Evolutionary conservation across 495 filamentous ascomycete species (phyloP).

Genomic region (Apiosordaria backusii): DNA sequence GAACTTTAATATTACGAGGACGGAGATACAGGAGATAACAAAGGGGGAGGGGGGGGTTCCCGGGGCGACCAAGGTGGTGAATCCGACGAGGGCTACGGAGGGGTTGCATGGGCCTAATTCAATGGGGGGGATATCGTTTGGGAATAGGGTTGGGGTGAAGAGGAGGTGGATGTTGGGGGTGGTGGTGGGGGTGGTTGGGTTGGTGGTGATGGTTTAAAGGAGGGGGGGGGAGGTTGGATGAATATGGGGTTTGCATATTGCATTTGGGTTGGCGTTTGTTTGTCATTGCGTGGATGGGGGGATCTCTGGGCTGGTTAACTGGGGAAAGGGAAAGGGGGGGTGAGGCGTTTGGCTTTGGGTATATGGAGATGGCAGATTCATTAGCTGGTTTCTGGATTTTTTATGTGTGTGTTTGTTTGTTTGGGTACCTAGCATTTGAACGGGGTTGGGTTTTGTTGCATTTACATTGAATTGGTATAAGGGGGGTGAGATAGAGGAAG

Average conservation of each 20-base stretch:
- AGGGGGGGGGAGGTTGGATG: not conserved
- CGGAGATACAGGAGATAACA: constrained; percentile 69
- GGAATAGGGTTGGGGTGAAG: not conserved
- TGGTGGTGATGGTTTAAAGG: not conserved
- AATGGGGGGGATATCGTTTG: not conserved
- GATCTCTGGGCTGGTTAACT: not conserved
- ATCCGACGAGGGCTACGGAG: constrained; percentile 56
- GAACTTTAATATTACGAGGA: constrained; percentile 67
- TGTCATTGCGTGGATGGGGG: not conserved
- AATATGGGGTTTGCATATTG: not conserved
- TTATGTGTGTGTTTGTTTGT: constrained; percentile 1
- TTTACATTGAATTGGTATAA: not conserved
- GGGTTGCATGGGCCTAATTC: constrained; percentile 27
- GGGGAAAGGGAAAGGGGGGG: not conserved
- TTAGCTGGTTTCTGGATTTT: no score
- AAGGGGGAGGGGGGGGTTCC: constrained; percentile 63
- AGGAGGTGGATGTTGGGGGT: not conserved
- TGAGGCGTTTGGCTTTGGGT: not conserved
- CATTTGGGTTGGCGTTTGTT: constrained; percentile 3
- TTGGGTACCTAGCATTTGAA: not conserved
- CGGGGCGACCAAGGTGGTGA: constrained; percentile 61
- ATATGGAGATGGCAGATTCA: not conserved
- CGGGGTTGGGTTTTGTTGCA: no score
- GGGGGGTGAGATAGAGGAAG: not conserved
- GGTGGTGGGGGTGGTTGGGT: not conserved